Conservation (phyloP, 495 filamentous ascomycete genomes). For the Trichoderma parareesei region DNA sequence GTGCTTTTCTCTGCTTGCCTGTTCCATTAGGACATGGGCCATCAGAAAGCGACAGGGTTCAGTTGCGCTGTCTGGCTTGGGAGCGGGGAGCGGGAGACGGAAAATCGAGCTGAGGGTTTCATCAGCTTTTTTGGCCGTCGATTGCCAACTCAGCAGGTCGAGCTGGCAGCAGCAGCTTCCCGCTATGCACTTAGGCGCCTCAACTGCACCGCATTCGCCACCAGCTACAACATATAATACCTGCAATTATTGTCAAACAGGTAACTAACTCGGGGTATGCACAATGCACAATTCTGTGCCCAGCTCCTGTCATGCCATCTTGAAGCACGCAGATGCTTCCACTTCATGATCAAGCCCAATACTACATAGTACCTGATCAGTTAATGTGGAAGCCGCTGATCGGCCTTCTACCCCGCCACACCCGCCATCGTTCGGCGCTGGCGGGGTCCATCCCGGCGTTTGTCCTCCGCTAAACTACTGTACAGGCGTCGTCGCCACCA, state of each 20-base stretch:
- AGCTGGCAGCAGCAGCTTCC: background rate
- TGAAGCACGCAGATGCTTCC: background rate
- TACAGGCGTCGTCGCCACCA: background rate
- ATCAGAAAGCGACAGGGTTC: background rate
- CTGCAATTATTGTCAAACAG: no score
- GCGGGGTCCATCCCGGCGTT: background rate
- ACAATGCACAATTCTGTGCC: no score
- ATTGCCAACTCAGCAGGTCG: conserved; percentile 1
- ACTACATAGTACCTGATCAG: no score
- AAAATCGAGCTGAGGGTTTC: background rate
- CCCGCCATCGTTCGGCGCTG: conserved; percentile 1
- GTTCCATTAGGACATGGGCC: background rate
- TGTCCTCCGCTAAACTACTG: background rate
- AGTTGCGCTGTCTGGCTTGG: background rate
- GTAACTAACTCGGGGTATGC: no score
- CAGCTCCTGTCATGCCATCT: no score
- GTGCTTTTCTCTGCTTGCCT: background rate
- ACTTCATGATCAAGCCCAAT: background rate
- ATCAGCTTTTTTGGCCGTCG: no score
- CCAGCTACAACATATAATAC: no score
- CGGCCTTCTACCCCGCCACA: background rate
- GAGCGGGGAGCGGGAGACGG: conserved; percentile 4
- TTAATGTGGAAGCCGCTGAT: background rate
- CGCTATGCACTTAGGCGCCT: no score
- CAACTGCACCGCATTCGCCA: no score